A percentile compares a stretch with the other conserved stretches of the same genome.
These are phyloP conservation scores for Termitomyces sp. DNA, from an alignment of 768 basidiomycete species.

Conservation along the genomic window DNA sequence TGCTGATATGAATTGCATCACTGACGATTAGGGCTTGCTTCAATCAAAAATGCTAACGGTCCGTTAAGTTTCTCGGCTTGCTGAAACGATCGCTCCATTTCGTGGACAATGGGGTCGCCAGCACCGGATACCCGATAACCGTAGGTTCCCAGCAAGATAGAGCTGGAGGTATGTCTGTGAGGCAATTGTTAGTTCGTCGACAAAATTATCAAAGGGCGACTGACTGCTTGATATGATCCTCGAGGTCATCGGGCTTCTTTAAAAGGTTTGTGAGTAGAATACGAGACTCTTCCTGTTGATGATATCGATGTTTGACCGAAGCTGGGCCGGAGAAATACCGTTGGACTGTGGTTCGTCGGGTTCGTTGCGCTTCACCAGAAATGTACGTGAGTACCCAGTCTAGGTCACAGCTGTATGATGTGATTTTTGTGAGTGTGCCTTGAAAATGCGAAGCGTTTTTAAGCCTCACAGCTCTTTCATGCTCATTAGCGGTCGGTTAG, in stretches of 20 bases:
- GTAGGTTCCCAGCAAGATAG: slow-evolving; percentile 8
- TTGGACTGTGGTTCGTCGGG: slow-evolving; percentile 3
- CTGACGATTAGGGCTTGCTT: slow-evolving; percentile 4
- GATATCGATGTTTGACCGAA: slow-evolving; percentile 8
- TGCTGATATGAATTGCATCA: neutral
- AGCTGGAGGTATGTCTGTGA: slow-evolving; percentile 5
- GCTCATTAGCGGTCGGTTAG: slow-evolving; percentile 17
- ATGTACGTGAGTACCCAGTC: slow-evolving; percentile 10
- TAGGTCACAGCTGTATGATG: slow-evolving; percentile 1
- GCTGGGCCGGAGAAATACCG: slow-evolving; percentile 7
- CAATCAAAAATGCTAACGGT: slow-evolving; percentile 6
- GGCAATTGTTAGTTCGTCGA: neutral
- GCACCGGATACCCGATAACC: slow-evolving; percentile 8
- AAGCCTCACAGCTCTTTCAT: slow-evolving; percentile 15
- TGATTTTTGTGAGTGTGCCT: neutral
- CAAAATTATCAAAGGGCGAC: neutral
- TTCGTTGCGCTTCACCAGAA: slow-evolving; percentile 4
- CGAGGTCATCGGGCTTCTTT: neutral
- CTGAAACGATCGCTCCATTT: slow-evolving; percentile 9
- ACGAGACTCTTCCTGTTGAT: slow-evolving; percentile 9
- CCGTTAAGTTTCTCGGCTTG: slow-evolving; percentile 3
- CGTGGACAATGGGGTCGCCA: slow-evolving; percentile 5
- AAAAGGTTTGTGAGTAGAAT: slow-evolving; percentile 3
- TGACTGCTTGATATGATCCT: slow-evolving; percentile 2
- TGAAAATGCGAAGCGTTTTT: neutral